Conservation (phyloP, 345 rosid species). For the Gynandropsis gynandra region DNA sequence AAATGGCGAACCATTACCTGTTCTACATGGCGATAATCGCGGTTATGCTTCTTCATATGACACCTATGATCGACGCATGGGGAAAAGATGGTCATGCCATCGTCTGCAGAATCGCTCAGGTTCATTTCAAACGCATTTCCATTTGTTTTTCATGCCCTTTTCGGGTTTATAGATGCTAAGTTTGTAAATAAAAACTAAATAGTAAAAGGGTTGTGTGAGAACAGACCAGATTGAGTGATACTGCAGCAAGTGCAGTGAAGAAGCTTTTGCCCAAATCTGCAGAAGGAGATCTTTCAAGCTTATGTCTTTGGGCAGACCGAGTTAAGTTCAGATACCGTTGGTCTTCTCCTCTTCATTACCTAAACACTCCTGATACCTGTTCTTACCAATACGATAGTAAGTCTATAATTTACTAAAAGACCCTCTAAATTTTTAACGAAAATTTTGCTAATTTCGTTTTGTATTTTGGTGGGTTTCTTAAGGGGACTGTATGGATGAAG, state of each 20-base stretch:
- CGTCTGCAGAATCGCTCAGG: constrained; percentile 72
- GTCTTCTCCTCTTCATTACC: constrained; percentile 66
- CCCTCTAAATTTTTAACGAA: neutral
- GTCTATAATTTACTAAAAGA: too few relatives aligned
- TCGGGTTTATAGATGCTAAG: neutral
- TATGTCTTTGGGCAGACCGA: constrained; percentile 68
- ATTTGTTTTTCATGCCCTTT: too few relatives aligned
- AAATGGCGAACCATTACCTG: constrained; percentile 20
- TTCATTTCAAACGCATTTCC: neutral
- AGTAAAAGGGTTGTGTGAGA: neutral
- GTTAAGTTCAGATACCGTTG: constrained; percentile 63
- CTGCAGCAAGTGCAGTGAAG: constrained; percentile 49
- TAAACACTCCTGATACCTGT: constrained; percentile 72
- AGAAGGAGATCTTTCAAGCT: constrained; percentile 50
- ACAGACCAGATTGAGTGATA: constrained; percentile 52
- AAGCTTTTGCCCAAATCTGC: constrained; percentile 52
- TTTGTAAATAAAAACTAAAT: neutral
- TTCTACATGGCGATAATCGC: constrained; percentile 14
- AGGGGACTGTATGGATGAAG: constrained; percentile 89
- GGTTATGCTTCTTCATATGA: constrained; percentile 16
- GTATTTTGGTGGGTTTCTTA: neutral
- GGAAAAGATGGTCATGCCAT: constrained; percentile 67
- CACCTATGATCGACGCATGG: constrained; percentile 38
- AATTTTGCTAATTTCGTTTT: neutral
- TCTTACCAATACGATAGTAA: constrained; percentile 48